Evolutionary conservation across 495 filamentous ascomycete species (phyloP).

Genomic region (Hypoxylon trugodes): DNA sequence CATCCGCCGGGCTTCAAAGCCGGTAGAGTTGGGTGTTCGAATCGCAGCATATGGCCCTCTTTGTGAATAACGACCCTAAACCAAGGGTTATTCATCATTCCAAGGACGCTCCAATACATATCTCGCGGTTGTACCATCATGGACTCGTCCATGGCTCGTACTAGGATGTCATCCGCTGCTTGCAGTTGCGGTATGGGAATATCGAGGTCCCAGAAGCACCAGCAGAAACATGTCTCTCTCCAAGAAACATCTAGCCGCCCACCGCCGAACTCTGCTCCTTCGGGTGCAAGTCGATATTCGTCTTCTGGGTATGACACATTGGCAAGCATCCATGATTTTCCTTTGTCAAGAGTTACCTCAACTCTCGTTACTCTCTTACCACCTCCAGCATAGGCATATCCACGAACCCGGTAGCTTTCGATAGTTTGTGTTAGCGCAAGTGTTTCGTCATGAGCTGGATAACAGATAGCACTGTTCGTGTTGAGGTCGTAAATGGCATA

Average conservation of each 20-base stretch:
- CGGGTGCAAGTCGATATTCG: constrained; percentile 72
- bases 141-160: constrained; percentile 91
- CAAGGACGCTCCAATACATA: constrained; percentile 96
- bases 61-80: constrained; percentile 82
- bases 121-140: constrained; percentile 89
- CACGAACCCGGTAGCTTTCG: constrained; percentile 70
- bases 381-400: constrained; percentile 92
- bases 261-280: constrained; percentile 74
- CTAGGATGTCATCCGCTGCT: constrained; percentile 75
- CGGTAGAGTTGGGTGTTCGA: constrained; percentile 92
- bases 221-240: constrained; percentile 87
- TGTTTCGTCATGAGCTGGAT: constrained; percentile 82
- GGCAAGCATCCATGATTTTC: constrained; percentile 82
- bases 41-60: constrained; percentile 71
- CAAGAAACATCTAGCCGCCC: constrained; percentile 83
- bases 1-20: constrained; percentile 82
- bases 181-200: constrained; percentile 70
- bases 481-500: constrained; percentile 96
- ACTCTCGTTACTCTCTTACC: constrained; percentile 86
- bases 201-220: constrained; percentile 92
- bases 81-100: constrained; percentile 99
- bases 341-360: constrained; percentile 87
- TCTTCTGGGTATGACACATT: constrained; percentile 89
- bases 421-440: constrained; percentile 60
- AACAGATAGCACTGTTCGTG: constrained; percentile 84